Base-by-base conservation (phyloP, 208 protist genomes). In the Naegleria fowleri region DNA sequence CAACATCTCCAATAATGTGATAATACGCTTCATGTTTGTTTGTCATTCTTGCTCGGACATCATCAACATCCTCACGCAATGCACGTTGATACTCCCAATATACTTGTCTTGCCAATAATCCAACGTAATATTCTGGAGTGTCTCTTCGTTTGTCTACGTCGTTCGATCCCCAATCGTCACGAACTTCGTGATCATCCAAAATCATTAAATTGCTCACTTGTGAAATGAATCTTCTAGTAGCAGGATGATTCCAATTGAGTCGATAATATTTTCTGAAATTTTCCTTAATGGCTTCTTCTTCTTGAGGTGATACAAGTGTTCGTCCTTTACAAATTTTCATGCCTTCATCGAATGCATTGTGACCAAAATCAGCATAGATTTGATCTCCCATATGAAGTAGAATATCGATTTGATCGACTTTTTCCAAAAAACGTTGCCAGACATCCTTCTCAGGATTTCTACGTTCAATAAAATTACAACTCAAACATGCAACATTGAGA, bases 151-250 rank as follows among this genome's bases (percentile, higher is more conserved):
- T 15, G 55, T 67, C 55, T 1, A 13, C 11, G 4, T 15, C 19
- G 19, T 67, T 67, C 1, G 55, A 67, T 67, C 55, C 55, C 55
- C 55, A 67, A 67, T 67, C 55, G 22, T 67, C 55, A 29, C 55
- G 11, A 67, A 67, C 19, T 29, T 67, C 55, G 13, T 67, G 55
- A 67, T 67, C 55, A 19, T 67, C 55, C 11, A 67, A 29, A 67
- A 67, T 67, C 55, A 67, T 67, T 67, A 67, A 67, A 67, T 67
- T 67, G 55, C 55, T 67, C 55, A 67, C 55, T 67, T 67, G 55
- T 29, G 55, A 67, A 29, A 67, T 29, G 3, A 67, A 15, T 29
- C 22, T 67, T 29, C 55, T 4, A 22, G 55, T 67, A 22, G 55
- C 55, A 29, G 22, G 11, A 67, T 67, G 55, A 67, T 67, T 67